Conservation (phyloP, 169 alveolate species). For the Plasmodium reichenowi region DNA sequence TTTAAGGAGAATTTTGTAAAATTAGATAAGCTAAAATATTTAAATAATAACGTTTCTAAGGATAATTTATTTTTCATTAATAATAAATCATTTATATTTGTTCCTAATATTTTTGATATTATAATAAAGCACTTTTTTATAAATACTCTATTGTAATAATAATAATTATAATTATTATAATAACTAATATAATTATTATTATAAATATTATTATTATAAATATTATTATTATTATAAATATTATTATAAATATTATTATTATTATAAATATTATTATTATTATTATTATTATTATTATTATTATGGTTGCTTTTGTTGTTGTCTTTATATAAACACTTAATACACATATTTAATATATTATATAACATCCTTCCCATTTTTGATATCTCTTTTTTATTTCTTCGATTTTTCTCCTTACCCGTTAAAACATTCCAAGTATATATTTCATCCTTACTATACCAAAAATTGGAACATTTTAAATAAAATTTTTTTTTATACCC, state of each 20-base stretch:
- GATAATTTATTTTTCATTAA: constrained; percentile 21
- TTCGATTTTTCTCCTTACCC: constrained; percentile 18
- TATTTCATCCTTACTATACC: constrained; percentile 60
- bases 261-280: too few relatives aligned
- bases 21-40: constrained; percentile 39
- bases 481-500: constrained; percentile 1
- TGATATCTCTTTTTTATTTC: constrained; percentile 42
- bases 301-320: neutral
- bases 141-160: constrained; percentile 23
- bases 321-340: constrained; percentile 30
- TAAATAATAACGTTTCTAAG: constrained; percentile 18
- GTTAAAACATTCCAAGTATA: constrained; percentile 67
- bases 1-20: constrained; percentile 32
- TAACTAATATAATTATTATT: too few relatives aligned
- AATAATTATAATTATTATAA: too few relatives aligned
- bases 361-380: constrained; percentile 37
- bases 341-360: constrained; percentile 51
- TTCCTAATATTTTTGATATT: constrained; percentile 40
- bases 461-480: constrained; percentile 8
- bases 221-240: too few relatives aligned
- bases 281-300: too few relatives aligned
- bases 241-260: too few relatives aligned
- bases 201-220: too few relatives aligned
- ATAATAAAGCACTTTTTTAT: constrained; percentile 59
- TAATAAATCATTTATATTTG: constrained; percentile 43